Evolutionary conservation across 2,329 filamentous ascomycete species (phyloP).

Genomic region (Knufia petricola): DNA sequence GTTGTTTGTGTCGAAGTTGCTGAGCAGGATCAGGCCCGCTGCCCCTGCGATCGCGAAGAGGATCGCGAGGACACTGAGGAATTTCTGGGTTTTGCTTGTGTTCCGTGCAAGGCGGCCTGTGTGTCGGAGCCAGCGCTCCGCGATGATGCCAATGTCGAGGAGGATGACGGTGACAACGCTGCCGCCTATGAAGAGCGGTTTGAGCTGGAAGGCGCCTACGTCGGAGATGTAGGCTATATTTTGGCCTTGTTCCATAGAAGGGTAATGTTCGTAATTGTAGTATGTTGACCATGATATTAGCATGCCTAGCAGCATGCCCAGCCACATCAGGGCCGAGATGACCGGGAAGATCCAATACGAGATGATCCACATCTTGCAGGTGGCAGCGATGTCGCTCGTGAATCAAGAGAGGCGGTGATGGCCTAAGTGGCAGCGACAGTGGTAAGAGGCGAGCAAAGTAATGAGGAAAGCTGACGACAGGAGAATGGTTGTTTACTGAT

Average conservation of each 20-base stretch:
- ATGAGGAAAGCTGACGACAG: no score
- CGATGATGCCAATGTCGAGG: slow-evolving; percentile 69
- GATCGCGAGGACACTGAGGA: slow-evolving; percentile 34
- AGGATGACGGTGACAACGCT: slow-evolving; percentile 59
- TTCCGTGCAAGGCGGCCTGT: slow-evolving; percentile 69
- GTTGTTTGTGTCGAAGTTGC: slow-evolving; percentile 72
- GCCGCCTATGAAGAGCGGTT: slow-evolving; percentile 55
- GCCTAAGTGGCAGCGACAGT: no score
- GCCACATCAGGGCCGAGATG: slow-evolving; percentile 48
- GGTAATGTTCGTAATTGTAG: slow-evolving; percentile 43
- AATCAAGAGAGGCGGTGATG: not conserved
- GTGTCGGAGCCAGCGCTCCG: slow-evolving; percentile 80
- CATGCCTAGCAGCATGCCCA: slow-evolving; percentile 52
- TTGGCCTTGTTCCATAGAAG: slow-evolving; percentile 43
- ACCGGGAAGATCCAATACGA: slow-evolving; percentile 42
- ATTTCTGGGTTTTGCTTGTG: slow-evolving; percentile 33
- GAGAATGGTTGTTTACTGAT: no score
- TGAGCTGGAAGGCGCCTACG: slow-evolving; percentile 47
- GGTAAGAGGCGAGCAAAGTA: no score
- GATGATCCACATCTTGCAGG: slow-evolving; percentile 19
- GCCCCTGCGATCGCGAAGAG: slow-evolving; percentile 59
- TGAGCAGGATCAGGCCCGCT: slow-evolving; percentile 68
- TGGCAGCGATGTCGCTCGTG: not conserved
- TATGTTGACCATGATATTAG: slow-evolving; percentile 46
- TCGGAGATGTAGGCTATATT: slow-evolving; percentile 49